Base-by-base conservation (phyloP, 1,284 basidiomycete species). In the Tremellales sp. region DNA sequence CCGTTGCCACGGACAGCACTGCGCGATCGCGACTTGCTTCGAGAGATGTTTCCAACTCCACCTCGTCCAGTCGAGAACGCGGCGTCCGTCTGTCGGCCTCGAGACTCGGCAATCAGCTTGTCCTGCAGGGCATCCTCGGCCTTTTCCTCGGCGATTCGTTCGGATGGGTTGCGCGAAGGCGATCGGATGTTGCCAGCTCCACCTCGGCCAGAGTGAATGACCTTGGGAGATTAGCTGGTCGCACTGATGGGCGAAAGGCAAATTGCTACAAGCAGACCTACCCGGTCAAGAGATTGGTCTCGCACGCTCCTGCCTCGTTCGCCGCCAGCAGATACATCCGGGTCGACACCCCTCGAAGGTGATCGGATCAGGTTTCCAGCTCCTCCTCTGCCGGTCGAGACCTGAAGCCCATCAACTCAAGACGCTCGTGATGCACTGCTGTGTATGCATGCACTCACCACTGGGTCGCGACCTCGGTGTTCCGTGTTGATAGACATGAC, bases 361-460 rank as follows among this genome's bases (percentile, higher is more conserved):
- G 66, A 69, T 46, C 70, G 57, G 25, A 73, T 56, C n/a, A 70
- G 53, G 52, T 75, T 75, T 17, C 73, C 73, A 4, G 66, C 70
- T 25, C 73, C 73, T 31, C 73, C 73, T 51, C 72, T 64, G 24
- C 72, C 72, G 21, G 72, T 74, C 10, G 71, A 73, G 47, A 72
- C 60, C 65, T 68, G 44, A 13, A 24, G 13, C 24, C 7, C n/a
- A 21, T 40, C 13, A 35, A 19, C n/a, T 8, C 29, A 35, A 5
- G 40, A 26, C 1, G 27, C 13, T 5, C 31, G 11, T 25, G 29
- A 35, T 11, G 19, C 2, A 2, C 15, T 33, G 24, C 29, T 13
- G 7, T 35, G 23, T 12, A 33, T 10, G 43, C 11, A 27, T 45
- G 4, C 4, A 63, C 64, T 40, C 42, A 67, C 64, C 36, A 65